A percentile compares a stretch with the other conserved stretches of the same genome.
Conservation (phyloP, 192 early-diverging fungal species). For the Linnemannia zychae region DNA sequence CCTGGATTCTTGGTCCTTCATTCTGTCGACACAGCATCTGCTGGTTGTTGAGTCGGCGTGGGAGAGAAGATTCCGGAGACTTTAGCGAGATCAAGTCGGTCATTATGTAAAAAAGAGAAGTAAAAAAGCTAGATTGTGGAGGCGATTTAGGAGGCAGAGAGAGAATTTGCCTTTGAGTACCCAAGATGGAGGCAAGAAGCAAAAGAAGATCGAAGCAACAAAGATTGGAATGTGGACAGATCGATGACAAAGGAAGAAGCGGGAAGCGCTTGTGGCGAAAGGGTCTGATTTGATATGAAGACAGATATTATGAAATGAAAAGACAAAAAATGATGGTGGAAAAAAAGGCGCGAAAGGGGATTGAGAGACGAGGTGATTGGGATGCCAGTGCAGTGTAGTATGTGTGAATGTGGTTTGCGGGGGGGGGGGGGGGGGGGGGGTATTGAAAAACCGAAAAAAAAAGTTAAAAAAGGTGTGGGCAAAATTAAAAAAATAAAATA, state of each 20-base stretch:
- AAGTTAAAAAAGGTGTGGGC: no score
- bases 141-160: not conserved
- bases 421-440: not conserved
- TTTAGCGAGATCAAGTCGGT: not conserved
- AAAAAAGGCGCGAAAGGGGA: not conserved
- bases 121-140: not conserved
- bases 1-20: not conserved
- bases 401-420: not conserved
- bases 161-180: not conserved
- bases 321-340: no score
- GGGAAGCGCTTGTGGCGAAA: not conserved
- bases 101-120: slow-evolving; percentile 7
- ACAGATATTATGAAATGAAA: not conserved
- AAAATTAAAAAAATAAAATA: no score
- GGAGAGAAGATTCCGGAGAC: not conserved
- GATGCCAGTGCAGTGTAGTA: not conserved
- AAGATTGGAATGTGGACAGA: not conserved
- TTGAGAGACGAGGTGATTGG: not conserved
- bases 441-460: not conserved
- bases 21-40: not conserved
- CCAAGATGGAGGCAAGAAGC: not conserved
- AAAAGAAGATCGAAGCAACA: no score
- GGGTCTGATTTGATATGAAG: not conserved
- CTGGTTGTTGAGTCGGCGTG: slow-evolving; percentile 5
- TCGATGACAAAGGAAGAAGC: not conserved